Conservation (phyloP, 441 rosid genomes). For the Metrosideros polymorpha region DNA sequence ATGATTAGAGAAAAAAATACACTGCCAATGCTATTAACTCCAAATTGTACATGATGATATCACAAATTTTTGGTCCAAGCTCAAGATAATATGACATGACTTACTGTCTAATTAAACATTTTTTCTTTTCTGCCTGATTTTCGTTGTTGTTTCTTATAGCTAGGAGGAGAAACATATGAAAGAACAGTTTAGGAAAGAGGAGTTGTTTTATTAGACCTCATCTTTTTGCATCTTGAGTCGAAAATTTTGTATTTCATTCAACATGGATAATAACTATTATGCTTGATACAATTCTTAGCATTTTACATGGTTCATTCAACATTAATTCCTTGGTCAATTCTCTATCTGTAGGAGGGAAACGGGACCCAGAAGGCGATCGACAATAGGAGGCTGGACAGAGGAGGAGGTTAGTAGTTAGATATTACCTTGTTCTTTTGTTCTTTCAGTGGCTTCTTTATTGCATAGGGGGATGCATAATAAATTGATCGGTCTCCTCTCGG, state of each 20-base stretch:
- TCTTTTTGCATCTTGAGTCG: not conserved
- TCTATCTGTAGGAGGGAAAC: conserved; percentile 20
- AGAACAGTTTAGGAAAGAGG: not conserved
- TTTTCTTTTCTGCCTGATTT: not conserved
- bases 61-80: not conserved
- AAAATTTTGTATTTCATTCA: not conserved
- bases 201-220: not conserved
- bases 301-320: not conserved
- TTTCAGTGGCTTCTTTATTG: not conserved
- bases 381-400: conserved; percentile 41
- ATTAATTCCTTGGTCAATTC: not conserved
- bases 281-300: not conserved
- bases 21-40: not conserved
- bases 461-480: not conserved
- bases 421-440: not conserved
- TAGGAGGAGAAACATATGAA: not conserved
- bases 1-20: not conserved
- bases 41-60: not conserved
- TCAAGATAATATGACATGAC: not conserved
- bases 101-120: not conserved
- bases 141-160: not conserved
- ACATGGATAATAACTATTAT: not conserved
- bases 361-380: conserved; percentile 30
- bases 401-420: conserved; percentile 27
- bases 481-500: not conserved